Evolutionary conservation across 257 asterid genomes (phyloP).

Genomic region (Perilla frutescens): DNA sequence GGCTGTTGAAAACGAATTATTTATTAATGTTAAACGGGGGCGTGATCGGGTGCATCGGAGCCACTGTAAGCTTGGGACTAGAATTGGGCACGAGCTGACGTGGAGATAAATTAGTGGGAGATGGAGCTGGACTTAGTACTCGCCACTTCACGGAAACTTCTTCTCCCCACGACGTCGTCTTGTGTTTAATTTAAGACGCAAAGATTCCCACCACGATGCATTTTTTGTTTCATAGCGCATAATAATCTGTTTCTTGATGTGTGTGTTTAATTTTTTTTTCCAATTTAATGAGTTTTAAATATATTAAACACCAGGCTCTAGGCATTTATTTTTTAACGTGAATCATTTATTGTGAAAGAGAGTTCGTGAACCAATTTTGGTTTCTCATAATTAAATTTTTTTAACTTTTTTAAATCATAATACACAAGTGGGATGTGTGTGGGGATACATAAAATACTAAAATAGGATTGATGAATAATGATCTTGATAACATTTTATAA

Average conservation of each 20-base stretch:
- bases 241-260: not conserved
- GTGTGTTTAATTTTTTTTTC: too few relatives aligned
- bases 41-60: constrained; percentile 3
- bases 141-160: constrained; percentile 28
- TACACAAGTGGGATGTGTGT: too few relatives aligned
- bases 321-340: not conserved
- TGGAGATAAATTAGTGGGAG: not conserved
- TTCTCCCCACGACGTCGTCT: not conserved
- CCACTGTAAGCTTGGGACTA: not conserved
- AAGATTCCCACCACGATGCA: constrained; percentile 19
- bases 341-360: not conserved
- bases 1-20: not conserved
- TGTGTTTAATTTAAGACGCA: not conserved
- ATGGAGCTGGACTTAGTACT: not conserved
- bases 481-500: too few relatives aligned
- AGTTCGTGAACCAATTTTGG: not conserved
- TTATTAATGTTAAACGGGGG: not conserved
- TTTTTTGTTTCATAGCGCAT: not conserved
- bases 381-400: not conserved
- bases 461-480: too few relatives aligned
- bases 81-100: not conserved
- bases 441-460: too few relatives aligned
- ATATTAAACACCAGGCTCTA: not conserved
- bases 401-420: too few relatives aligned
- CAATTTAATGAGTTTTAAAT: not conserved